phyloP scores from a whole-genome alignment of 306 rosid species.

The Citrullus amarus region DNA sequence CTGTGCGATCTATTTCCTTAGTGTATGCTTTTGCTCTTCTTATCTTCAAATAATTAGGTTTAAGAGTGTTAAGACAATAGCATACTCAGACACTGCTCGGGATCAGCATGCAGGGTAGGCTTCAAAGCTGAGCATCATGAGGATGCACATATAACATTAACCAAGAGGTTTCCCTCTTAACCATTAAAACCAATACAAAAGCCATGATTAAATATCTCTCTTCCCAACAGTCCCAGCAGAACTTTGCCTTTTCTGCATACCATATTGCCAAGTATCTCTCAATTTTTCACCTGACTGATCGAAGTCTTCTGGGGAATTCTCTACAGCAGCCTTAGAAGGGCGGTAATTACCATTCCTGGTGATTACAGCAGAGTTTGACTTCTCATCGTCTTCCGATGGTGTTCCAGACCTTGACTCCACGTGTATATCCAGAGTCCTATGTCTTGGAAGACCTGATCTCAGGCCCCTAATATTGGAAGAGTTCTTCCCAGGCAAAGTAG shows the following conservation, averaged over 20 bases:
- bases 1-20: not conserved
- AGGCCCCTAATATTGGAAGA: slow-evolving; percentile 53
- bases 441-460: slow-evolving; percentile 66
- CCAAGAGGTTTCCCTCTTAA: not conserved
- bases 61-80: not conserved
- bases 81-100: not conserved
- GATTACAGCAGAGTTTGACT: slow-evolving; percentile 23
- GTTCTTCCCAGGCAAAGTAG: slow-evolving; percentile 51
- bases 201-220: slow-evolving; percentile 46
- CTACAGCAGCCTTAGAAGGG: slow-evolving; percentile 32
- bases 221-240: slow-evolving; percentile 52
- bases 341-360: slow-evolving; percentile 68
- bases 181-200: slow-evolving; percentile 8
- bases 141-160: not conserved
- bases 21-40: not conserved
- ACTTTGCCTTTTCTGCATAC: slow-evolving; percentile 59
- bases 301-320: slow-evolving; percentile 55
- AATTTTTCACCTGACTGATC: slow-evolving; percentile 52
- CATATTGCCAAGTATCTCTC: slow-evolving; percentile 71
- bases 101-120: not conserved
- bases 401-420: slow-evolving; percentile 63
- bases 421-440: slow-evolving; percentile 62
- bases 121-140: slow-evolving; percentile 3
- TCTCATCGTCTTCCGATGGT: slow-evolving; percentile 78
- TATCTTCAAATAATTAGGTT: not conserved